phyloP scores from a whole-genome alignment of 2,329 filamentous ascomycete genomes.

The Tolypocladium guangdongense region DNA sequence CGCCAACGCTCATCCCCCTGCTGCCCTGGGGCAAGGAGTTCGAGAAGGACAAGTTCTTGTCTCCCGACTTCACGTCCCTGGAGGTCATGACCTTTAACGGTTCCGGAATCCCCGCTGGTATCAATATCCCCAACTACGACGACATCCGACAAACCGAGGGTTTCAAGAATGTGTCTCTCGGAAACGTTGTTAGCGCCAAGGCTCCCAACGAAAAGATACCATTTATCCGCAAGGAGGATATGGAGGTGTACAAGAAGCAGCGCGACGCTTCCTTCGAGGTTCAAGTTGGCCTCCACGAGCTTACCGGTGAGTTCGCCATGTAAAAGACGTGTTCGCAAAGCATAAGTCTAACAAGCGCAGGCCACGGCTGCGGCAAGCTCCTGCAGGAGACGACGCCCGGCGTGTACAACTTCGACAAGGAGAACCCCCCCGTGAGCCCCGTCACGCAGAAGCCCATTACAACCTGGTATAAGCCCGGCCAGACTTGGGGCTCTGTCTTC shows the following conservation, averaged over 20 bases:
- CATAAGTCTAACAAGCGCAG: constrained; percentile 20
- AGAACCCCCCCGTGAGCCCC: constrained; percentile 72
- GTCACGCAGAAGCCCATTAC: constrained; percentile 63
- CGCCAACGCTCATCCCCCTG: constrained; percentile 74
- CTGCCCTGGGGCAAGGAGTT: constrained; percentile 83
- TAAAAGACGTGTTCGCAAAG: too few relatives aligned
- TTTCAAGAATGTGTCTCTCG: constrained; percentile 89
- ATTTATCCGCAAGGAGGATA: constrained; percentile 71
- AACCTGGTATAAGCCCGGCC: constrained; percentile 87
- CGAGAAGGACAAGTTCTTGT: constrained; percentile 92
- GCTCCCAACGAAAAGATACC: constrained; percentile 86
- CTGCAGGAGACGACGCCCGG: constrained; percentile 79
- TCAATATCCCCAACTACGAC: constrained; percentile 63
- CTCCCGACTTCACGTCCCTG: constrained; percentile 89
- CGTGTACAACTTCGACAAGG: constrained; percentile 76
- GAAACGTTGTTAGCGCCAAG: constrained; percentile 86
- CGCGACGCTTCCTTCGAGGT: constrained; percentile 87
- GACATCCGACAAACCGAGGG: constrained; percentile 72
- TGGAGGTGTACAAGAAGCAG: constrained; percentile 69
- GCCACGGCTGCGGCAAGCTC: constrained; percentile 88
- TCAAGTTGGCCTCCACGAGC: constrained; percentile 88
- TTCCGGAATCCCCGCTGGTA: constrained; percentile 56
- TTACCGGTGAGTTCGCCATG: constrained; percentile 35
- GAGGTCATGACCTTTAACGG: constrained; percentile 74
- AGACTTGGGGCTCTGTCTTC: constrained; percentile 92